Evolutionary conservation across 306 rosid genomes (phyloP).

Genomic region (Luffa acutangula): DNA sequence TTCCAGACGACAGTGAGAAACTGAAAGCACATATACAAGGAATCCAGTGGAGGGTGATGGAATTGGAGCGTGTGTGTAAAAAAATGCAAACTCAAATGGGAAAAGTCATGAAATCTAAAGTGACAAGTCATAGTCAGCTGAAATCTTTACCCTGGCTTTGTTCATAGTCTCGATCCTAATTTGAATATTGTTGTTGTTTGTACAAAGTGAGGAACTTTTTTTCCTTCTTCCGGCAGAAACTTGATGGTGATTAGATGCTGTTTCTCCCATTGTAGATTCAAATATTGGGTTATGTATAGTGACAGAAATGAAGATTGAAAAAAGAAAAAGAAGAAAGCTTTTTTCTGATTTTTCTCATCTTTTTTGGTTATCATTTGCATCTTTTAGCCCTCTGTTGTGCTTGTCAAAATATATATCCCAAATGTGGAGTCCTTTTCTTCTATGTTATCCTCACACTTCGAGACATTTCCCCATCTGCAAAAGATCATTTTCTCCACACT

Average conservation of each 20-base stretch:
- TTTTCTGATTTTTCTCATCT: not conserved
- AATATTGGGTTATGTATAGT: not conserved
- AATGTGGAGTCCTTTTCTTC: conserved; percentile 27
- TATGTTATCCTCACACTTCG: conserved; percentile 3
- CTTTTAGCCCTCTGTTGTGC: conserved; percentile 6
- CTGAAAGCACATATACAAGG: conserved; percentile 69
- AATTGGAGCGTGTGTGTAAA: conserved; percentile 65
- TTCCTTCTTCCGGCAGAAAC: conserved; percentile 2
- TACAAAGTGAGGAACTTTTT: conserved; percentile 33
- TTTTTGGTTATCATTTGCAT: conserved; percentile 15
- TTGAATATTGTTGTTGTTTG: conserved; percentile 21
- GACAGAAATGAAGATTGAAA: not conserved
- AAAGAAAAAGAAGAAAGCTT: not conserved
- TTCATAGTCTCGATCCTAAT: conserved; percentile 31
- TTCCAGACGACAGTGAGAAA: conserved; percentile 43
- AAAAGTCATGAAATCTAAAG: conserved; percentile 57
- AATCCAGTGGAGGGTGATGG: conserved; percentile 86
- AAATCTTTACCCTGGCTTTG: conserved; percentile 85
- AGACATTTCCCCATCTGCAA: not conserved
- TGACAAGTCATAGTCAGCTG: conserved; percentile 33
- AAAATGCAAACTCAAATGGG: conserved; percentile 77
- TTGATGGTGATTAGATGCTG: not conserved
- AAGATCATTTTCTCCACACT: not conserved
- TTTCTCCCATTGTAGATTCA: not conserved
- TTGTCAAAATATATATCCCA: conserved; percentile 1